Conservation (phyloP, 805 yeast species). For the Zygosaccharomyces pseudorouxii region DNA sequence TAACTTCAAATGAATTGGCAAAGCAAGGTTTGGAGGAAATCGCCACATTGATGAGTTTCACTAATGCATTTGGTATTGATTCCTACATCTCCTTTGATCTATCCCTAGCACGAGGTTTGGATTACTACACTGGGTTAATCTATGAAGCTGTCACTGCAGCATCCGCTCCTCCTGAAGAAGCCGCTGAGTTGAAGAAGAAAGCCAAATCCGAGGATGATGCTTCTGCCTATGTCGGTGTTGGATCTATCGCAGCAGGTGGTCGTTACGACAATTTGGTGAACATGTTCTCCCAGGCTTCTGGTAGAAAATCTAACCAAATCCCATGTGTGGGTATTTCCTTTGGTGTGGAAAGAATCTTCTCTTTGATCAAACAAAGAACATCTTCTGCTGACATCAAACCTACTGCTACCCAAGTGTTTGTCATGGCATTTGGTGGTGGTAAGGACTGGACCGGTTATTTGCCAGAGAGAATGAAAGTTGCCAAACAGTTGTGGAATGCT, state of each 20-base stretch:
- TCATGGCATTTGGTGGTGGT: constrained; percentile 99
- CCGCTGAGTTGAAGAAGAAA: constrained; percentile 57
- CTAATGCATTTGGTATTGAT: constrained; percentile 76
- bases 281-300: constrained; percentile 83
- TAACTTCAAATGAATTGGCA: constrained; percentile 67
- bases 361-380: constrained; percentile 75
- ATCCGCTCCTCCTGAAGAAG: constrained; percentile 90
- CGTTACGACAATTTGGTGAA: constrained; percentile 95
- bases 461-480: constrained; percentile 83
- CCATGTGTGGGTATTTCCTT: constrained; percentile 98
- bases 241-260: constrained; percentile 98
- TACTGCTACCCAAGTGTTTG: constrained; percentile 84
- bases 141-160: constrained; percentile 95
- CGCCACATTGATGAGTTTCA: constrained; percentile 64
- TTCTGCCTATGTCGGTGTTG: constrained; percentile 94
- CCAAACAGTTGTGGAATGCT: constrained; percentile 78
- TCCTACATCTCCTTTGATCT: constrained; percentile 75
- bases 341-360: constrained; percentile 93
- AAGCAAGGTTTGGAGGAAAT: constrained; percentile 78
- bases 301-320: constrained; percentile 71
- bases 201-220: constrained; percentile 52
- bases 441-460: constrained; percentile 92
- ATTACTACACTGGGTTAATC: constrained; percentile 94
- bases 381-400: constrained; percentile 63
- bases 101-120: constrained; percentile 95